A percentile compares a stretch with the other conserved stretches of the same genome.
Conservation (phyloP, 2,329 filamentous ascomycete genomes). For the Penicillium janthinellum region DNA sequence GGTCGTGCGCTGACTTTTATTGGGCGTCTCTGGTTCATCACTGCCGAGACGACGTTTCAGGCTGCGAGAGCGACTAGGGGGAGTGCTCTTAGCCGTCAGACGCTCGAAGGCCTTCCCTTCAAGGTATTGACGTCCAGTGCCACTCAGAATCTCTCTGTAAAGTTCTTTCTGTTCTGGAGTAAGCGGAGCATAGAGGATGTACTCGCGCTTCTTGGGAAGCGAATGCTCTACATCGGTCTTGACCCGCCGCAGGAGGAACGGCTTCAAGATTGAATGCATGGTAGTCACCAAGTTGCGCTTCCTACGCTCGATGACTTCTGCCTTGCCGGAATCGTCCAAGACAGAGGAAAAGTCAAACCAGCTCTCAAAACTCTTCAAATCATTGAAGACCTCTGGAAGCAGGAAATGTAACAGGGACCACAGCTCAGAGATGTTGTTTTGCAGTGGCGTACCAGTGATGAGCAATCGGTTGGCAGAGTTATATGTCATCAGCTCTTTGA, state of each 20-base stretch:
- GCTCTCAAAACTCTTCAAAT: constrained; percentile 87
- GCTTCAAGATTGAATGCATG: constrained; percentile 90
- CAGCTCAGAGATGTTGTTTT: constrained; percentile 92
- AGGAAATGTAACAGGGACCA: constrained; percentile 96
- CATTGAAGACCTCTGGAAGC: constrained; percentile 87
- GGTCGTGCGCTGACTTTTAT: constrained; percentile 76
- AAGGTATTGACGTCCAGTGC: constrained; percentile 60
- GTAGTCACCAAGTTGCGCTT: constrained; percentile 80
- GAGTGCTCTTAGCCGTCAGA: constrained; percentile 44
- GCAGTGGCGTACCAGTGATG: constrained; percentile 91
- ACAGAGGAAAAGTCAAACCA: constrained; percentile 98
- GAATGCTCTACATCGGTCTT: constrained; percentile 91
- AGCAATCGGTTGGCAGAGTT: constrained; percentile 86
- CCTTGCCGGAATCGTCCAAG: constrained; percentile 76
- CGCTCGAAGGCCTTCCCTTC: constrained; percentile 54
- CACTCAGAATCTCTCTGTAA: constrained; percentile 82
- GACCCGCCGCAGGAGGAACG: constrained; percentile 80
- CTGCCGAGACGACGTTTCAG: constrained; percentile 60
- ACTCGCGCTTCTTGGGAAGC: constrained; percentile 95
- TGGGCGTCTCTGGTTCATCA: constrained; percentile 51
- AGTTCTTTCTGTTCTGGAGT: constrained; percentile 88
- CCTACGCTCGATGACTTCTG: constrained; percentile 75
- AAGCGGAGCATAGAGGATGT: constrained; percentile 90
- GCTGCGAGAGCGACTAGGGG: constrained; percentile 45
- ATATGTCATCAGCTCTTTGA: constrained; percentile 84